Percentiles rank a stretch among this genome's conserved stretches.
Conservation (phyloP, 306 rosid species). For the Glycine soja region DNA sequence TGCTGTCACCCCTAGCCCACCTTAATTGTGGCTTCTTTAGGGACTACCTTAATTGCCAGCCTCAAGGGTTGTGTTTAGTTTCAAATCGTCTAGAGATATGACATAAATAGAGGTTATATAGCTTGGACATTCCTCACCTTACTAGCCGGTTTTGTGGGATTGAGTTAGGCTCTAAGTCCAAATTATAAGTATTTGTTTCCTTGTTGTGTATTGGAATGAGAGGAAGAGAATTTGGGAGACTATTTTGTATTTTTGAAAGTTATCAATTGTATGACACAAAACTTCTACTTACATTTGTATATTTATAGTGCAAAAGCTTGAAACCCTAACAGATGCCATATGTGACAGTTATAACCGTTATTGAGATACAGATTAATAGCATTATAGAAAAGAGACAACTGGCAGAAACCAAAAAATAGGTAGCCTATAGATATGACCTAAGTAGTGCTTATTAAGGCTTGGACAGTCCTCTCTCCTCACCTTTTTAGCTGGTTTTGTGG, state of each 20-base stretch:
- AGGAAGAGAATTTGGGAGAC: not conserved
- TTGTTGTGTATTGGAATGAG: not conserved
- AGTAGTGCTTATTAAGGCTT: not conserved
- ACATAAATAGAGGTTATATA: not conserved
- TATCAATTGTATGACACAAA: not conserved
- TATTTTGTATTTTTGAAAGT: not conserved
- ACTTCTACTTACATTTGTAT: not conserved
- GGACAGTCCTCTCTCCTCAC: not conserved
- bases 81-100: not conserved
- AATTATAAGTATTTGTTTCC: not conserved
- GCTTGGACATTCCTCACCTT: not conserved
- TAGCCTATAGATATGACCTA: not conserved
- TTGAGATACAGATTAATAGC: not conserved
- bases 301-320: not conserved
- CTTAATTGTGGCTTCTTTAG: not conserved
- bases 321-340: not conserved
- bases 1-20: not conserved
- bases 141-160: not conserved
- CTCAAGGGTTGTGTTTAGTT: not conserved
- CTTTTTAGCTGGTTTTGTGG: not conserved
- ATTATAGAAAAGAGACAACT: not conserved
- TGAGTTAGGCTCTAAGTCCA: not conserved
- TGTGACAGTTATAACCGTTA: not conserved
- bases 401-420: not conserved
- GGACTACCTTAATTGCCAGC: not conserved